phyloP scores from a whole-genome alignment of 1,284 basidiomycete genomes.

The Malassezia sympodialis region DNA sequence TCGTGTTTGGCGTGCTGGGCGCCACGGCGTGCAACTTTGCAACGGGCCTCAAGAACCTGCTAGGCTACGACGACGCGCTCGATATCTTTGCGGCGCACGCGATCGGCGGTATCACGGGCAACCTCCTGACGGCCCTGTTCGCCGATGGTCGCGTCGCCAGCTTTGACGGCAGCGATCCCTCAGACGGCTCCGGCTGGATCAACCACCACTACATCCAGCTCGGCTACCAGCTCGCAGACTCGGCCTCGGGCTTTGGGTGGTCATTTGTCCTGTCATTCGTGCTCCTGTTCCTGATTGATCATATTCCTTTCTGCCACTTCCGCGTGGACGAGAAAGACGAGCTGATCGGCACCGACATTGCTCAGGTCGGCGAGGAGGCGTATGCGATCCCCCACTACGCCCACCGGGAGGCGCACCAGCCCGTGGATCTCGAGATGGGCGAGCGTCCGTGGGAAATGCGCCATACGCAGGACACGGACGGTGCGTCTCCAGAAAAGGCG shows the following conservation, averaged over 20 bases:
- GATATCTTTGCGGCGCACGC: slow-evolving; percentile 78
- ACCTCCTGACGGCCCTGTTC: slow-evolving; percentile 74
- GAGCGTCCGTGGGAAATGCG: background rate
- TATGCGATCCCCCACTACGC: slow-evolving; percentile 8
- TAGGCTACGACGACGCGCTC: slow-evolving; percentile 50
- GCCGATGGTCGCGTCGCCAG: slow-evolving; percentile 72
- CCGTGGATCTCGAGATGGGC: background rate
- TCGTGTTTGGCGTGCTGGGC: slow-evolving; percentile 58
- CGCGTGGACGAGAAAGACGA: slow-evolving; percentile 72
- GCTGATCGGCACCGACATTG: slow-evolving; percentile 83
- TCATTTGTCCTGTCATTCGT: slow-evolving; percentile 52
- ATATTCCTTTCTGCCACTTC: slow-evolving; percentile 72
- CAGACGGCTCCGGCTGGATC: slow-evolving; percentile 62
- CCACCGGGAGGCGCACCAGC: background rate
- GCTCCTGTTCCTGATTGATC: slow-evolving; percentile 86
- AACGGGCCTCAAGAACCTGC: slow-evolving; percentile 70
- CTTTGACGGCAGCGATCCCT: slow-evolving; percentile 63
- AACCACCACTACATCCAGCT: slow-evolving; percentile 64
- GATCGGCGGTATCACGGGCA: slow-evolving; percentile 77
- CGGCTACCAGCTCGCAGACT: slow-evolving; percentile 77
- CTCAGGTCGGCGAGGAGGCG: slow-evolving; percentile 70
- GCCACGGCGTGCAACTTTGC: slow-evolving; percentile 83
- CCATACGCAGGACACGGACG: background rate
- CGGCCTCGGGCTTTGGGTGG: slow-evolving; percentile 49
- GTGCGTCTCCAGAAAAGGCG: background rate